Evolutionary conservation across 495 filamentous ascomycete genomes (phyloP).

Genomic region (Poronia punctata): DNA sequence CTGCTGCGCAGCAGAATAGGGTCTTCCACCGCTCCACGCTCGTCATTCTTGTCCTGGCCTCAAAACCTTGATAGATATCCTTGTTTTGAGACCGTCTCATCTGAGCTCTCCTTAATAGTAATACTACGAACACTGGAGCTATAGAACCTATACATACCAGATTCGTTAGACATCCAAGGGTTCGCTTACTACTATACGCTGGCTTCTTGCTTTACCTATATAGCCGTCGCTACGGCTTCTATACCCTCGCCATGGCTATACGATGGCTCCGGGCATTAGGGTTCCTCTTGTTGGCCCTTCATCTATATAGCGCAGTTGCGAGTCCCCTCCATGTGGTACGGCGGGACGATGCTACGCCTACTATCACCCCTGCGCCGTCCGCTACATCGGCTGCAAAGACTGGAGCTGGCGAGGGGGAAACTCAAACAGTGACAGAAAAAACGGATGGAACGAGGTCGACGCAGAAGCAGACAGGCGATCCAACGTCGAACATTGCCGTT

Average conservation of each 20-base stretch:
- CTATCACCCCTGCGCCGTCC: conserved; percentile 11
- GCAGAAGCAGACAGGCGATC: conserved; percentile 5
- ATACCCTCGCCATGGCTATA: conserved; percentile 8
- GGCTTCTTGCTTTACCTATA: conserved; percentile 6
- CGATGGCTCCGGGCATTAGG: conserved; percentile 14
- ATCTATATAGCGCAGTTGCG: conserved; percentile 12
- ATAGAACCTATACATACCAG: conserved; percentile 13
- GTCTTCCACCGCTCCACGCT: background rate
- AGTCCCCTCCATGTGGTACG: conserved; percentile 7
- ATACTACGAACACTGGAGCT: background rate
- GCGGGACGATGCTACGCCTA: conserved; percentile 22
- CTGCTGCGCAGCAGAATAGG: background rate
- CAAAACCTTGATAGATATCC: background rate
- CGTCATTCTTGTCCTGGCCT: background rate
- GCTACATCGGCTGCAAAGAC: conserved; percentile 12
- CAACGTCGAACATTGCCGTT: conserved; percentile 7
- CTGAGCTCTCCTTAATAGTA: conserved; percentile 1
- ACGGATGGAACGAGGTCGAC: conserved; percentile 1
- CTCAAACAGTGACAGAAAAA: conserved; percentile 8
- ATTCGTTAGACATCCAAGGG: conserved; percentile 6
- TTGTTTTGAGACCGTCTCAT: background rate
- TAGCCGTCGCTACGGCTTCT: background rate
- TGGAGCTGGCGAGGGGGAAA: conserved; percentile 6
- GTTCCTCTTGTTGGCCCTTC: conserved; percentile 24
- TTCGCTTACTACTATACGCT: background rate